phyloP scores from a whole-genome alignment of 148 eudicot species.

The Simmondsia chinensis region DNA sequence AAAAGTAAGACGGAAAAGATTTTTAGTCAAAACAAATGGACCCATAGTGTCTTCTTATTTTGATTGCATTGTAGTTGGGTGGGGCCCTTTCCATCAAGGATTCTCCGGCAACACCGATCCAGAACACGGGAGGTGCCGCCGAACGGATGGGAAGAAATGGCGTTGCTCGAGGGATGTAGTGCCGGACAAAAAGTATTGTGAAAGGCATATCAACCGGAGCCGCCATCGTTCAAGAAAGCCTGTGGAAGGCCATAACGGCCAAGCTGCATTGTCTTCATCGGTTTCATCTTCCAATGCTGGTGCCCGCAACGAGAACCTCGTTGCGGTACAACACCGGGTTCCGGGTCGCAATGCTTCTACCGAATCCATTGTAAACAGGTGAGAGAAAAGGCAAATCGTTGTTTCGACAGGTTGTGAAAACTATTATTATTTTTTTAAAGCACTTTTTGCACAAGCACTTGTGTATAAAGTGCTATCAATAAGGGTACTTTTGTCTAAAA shows the following conservation, averaged over 20 bases:
- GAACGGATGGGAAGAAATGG: conserved; percentile 97
- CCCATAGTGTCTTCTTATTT: too few species aligned
- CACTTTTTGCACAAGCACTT: too few species aligned
- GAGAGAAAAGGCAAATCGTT: too few species aligned
- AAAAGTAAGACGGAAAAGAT: too few species aligned
- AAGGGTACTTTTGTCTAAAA: too few species aligned
- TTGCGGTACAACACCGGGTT: conserved; percentile 30
- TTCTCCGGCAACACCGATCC: conserved; percentile 74
- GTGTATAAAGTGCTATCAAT: too few species aligned
- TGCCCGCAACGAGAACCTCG: conserved; percentile 30
- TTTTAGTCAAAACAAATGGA: too few species aligned
- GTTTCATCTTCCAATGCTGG: conserved; percentile 29
- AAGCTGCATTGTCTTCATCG: conserved; percentile 48
- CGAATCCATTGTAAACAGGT: conserved; percentile 42
- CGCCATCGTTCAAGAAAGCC: conserved; percentile 99
- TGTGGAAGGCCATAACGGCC: conserved; percentile 74
- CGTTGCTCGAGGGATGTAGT: conserved; percentile 88
- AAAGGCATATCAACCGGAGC: conserved; percentile 84
- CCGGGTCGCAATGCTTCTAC: conserved; percentile 31
- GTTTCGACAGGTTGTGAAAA: too few species aligned
- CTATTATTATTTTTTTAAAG: too few species aligned
- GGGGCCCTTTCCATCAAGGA: conserved; percentile 85
- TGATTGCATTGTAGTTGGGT: conserved; percentile 36
- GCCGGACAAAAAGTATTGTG: conserved; percentile 86
- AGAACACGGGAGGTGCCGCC: conserved; percentile 83